Conservation (phyloP, 805 yeast genomes). For the Henningerozyma blattae region DNA sequence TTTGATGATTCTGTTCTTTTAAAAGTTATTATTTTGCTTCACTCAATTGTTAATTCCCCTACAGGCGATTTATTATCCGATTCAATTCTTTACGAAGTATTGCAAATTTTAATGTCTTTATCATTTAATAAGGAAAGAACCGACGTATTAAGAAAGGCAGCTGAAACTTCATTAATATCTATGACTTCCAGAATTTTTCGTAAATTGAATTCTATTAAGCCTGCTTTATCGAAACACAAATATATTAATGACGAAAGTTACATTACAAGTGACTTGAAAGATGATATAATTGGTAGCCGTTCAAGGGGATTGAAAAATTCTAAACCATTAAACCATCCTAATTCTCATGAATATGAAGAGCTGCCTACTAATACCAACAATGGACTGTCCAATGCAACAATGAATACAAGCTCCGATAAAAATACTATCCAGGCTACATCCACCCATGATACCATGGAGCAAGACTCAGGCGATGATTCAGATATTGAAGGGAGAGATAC, state of each 20-base stretch:
- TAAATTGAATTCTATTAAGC: slow-evolving; percentile 34
- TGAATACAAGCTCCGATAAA: background rate
- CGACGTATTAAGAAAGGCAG: slow-evolving; percentile 78
- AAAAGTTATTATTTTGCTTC: slow-evolving; percentile 68
- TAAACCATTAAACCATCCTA: background rate
- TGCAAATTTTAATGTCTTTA: slow-evolving; percentile 81
- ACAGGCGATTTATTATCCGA: slow-evolving; percentile 61
- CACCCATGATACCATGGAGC: no score
- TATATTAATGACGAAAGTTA: slow-evolving; percentile 15
- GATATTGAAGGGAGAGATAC: slow-evolving; percentile 1
- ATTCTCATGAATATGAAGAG: slow-evolving; percentile 1
- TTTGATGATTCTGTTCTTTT: slow-evolving; percentile 86
- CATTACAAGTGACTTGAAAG: slow-evolving; percentile 8
- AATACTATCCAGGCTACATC: background rate
- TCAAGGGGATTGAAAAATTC: background rate
- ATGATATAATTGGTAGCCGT: slow-evolving; percentile 12
- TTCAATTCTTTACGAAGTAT: slow-evolving; percentile 74
- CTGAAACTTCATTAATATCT: slow-evolving; percentile 66
- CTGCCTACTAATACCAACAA: background rate
- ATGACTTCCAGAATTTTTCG: slow-evolving; percentile 60
- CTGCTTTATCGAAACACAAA: slow-evolving; percentile 4
- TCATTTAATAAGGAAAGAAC: slow-evolving; percentile 89
- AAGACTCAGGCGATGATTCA: no score
- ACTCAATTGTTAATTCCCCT: slow-evolving; percentile 50
- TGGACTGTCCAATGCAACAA: background rate